Evolutionary conservation across 768 basidiomycete species (phyloP), one percentile per base, ranked within the genome.

Genomic region (Naganishia friedmannii): DNA sequence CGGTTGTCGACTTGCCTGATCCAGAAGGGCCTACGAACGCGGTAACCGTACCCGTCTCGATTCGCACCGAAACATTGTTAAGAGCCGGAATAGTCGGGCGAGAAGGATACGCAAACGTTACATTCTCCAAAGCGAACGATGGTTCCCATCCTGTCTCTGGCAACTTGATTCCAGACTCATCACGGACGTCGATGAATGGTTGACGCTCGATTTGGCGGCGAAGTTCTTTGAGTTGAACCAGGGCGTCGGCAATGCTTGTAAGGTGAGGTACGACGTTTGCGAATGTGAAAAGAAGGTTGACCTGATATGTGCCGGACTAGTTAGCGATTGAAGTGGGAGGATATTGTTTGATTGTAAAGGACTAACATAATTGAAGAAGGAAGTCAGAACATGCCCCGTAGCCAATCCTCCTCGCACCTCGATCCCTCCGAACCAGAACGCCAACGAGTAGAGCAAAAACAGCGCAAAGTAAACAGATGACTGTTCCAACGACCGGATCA

Each of bases 91-190:
- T 19, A 87, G 87, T 4, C 85, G 74, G 19, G 76, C 77, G 39
- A 82, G 77, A 90, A 2, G 93, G 93, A 78, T 96, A 95, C 77
- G 84, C 87, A 84, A 97, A 95, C 68, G 85, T 84, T 76, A 95
- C 85, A 73, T 89, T 81, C 53, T 90, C 85, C 65, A 96, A 81
- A 23, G 81, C 82, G 75, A 96, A 69, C 1, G 46, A 57, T 23
- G 68, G 56, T 73, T 17, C 77, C 79, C 68, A 65, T 28, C 53
- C 55, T 2, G 54, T 39, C 54, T 66, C 53, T 39, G 68, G 68
- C 19, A 75, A 68, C n/a, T 55, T 70, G 32, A 77, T 8, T 39
- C 79, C 79, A 2, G 67, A 31, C 5, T 70, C 23, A 51, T 76
- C 69, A 9, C 79, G 75, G 7, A 75, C 70, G 57, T 80, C 79